A percentile compares a stretch with the other conserved stretches of the same genome.
Conservation (phyloP, 495 filamentous ascomycete genomes). For the Hypoxylon lienhwacheense region DNA sequence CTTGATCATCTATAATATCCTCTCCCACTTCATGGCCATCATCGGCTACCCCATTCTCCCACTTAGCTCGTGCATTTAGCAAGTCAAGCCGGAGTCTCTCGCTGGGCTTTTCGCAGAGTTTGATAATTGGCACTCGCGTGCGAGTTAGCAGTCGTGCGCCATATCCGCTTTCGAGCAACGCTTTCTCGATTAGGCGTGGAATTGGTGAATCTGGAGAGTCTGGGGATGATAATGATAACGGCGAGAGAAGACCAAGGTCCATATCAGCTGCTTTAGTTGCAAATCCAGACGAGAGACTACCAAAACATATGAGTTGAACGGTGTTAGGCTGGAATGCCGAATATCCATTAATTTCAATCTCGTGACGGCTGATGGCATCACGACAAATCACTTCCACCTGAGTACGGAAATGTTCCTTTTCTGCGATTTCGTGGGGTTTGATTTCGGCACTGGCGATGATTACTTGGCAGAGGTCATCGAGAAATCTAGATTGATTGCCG, state of each 20-base stretch:
- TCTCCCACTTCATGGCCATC: constrained; percentile 46
- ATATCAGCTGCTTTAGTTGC: constrained; percentile 74
- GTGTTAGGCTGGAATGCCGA: constrained; percentile 48
- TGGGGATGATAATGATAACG: constrained; percentile 51
- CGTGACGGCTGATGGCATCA: constrained; percentile 54
- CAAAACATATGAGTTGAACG: constrained; percentile 68
- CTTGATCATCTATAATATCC: constrained; percentile 43
- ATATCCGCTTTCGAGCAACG: constrained; percentile 66
- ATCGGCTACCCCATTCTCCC: constrained; percentile 54
- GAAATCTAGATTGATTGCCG: constrained; percentile 46
- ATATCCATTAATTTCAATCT: constrained; percentile 41
- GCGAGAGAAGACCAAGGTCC: constrained; percentile 70
- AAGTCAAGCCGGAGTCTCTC: constrained; percentile 54
- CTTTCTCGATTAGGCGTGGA: constrained; percentile 66
- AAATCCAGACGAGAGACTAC: constrained; percentile 73
- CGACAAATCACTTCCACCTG: constrained; percentile 60
- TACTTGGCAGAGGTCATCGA: constrained; percentile 48
- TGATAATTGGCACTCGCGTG: constrained; percentile 81
- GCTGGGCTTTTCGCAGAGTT: constrained; percentile 70
- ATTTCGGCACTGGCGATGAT: constrained; percentile 53
- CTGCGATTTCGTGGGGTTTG: constrained; percentile 52
- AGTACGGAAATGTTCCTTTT: constrained; percentile 65
- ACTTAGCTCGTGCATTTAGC: constrained; percentile 59
- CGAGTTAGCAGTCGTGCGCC: constrained; percentile 69
- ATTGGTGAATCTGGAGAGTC: constrained; percentile 57